phyloP scores from a whole-genome alignment of 2,329 filamentous ascomycete genomes.

The Pyrenochaeta sp. region DNA sequence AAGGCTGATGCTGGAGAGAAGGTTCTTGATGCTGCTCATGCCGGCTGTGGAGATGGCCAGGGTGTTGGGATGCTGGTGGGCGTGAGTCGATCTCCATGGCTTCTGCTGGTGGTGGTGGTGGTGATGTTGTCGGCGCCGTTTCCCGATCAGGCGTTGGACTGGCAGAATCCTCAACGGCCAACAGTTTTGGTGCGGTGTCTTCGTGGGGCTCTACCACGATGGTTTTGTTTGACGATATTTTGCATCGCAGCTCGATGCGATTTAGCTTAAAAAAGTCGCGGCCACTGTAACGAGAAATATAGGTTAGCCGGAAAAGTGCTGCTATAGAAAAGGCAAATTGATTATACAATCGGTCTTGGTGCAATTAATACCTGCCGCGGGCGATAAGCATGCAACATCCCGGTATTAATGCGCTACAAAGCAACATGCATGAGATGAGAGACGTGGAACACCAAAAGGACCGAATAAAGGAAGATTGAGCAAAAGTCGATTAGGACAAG shows the following conservation, averaged over 20 bases:
- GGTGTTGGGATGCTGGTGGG: constrained; percentile 24
- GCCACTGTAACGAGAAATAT: constrained; percentile 28
- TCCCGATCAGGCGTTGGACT: constrained; percentile 24
- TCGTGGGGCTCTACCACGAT: constrained; percentile 39
- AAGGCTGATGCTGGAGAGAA: constrained; percentile 23
- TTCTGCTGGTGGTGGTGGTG: constrained; percentile 8
- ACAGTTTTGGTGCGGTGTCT: constrained; percentile 28
- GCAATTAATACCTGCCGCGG: constrained; percentile 26
- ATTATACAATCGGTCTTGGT: constrained; percentile 23
- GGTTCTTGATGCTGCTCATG: constrained; percentile 26
- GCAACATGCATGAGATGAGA: constrained; percentile 11
- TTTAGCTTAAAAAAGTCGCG: constrained; percentile 52
- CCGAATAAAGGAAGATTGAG: constrained; percentile 12
- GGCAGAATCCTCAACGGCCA: constrained; percentile 26
- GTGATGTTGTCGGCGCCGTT: constrained; percentile 5
- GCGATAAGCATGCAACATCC: constrained; percentile 29
- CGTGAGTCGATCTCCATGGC: constrained; percentile 45
- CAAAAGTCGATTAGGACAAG: constrained; percentile 8
- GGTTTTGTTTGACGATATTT: constrained; percentile 30
- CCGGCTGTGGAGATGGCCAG: constrained; percentile 24
- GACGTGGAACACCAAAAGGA: constrained; percentile 16
- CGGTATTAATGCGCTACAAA: constrained; percentile 17
- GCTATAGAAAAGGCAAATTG: constrained; percentile 10
- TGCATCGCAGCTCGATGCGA: constrained; percentile 50
- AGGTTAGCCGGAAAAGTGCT: constrained; percentile 14